Percentiles rank a stretch among this genome's conserved stretches.
These are phyloP conservation scores for Diplogelasinospora grovesii DNA, from an alignment of 495 filamentous ascomycete genomes.

Conservation along the genomic window DNA sequence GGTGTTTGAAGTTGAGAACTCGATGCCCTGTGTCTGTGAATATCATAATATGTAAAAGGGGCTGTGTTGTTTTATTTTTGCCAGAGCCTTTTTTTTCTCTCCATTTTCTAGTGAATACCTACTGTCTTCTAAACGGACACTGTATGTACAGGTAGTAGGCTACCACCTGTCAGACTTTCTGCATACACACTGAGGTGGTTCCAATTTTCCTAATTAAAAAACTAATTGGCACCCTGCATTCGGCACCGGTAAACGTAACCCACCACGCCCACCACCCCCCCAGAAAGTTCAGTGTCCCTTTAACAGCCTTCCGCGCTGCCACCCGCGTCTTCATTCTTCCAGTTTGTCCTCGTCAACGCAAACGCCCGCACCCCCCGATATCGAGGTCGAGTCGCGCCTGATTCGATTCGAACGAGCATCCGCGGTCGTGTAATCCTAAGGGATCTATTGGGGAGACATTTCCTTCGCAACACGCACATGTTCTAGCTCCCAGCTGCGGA, in stretches of 20 bases:
- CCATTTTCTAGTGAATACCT: too few species aligned
- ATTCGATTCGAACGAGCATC: constrained; percentile 1
- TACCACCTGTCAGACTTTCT: too few species aligned
- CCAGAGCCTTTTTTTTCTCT: too few species aligned
- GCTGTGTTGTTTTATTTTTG: too few species aligned
- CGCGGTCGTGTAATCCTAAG: neutral
- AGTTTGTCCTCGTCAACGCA: constrained; percentile 1
- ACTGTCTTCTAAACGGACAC: too few species aligned
- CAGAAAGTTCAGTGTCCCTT: constrained; percentile 1
- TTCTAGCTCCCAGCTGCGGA: neutral
- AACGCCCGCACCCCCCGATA: neutral
- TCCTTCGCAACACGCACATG: neutral
- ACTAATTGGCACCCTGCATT: constrained; percentile 14
- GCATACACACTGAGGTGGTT: too few species aligned
- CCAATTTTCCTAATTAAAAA: constrained; percentile 22
- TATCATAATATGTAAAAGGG: too few species aligned
- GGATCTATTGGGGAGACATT: too few species aligned
- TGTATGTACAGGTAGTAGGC: too few species aligned
- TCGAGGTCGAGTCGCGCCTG: neutral
- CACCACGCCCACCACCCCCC: constrained; percentile 2
- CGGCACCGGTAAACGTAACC: neutral
- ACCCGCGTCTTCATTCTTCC: neutral
- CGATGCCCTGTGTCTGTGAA: too few species aligned
- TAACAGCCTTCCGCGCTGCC: neutral
- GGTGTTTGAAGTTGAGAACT: too few species aligned